Evolutionary conservation across 306 rosid genomes (phyloP).

Genomic region (Prunus mongolica): DNA sequence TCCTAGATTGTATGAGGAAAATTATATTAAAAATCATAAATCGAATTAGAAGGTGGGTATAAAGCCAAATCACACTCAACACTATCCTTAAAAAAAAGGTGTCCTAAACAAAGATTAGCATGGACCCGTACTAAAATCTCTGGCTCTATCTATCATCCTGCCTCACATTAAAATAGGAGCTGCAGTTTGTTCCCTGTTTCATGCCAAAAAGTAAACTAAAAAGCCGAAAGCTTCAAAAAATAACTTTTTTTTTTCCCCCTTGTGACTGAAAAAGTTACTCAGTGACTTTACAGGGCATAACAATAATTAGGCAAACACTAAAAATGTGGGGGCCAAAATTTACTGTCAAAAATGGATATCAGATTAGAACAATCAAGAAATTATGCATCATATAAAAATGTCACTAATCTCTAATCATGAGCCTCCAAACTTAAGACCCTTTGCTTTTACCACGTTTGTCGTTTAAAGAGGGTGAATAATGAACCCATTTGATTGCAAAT

Average conservation of each 20-base stretch:
- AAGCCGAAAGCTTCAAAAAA: slow-evolving; percentile 21
- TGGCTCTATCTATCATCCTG: not conserved
- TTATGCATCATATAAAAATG: not conserved
- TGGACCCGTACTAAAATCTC: not conserved
- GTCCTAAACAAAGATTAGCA: no score
- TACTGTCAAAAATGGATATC: not conserved
- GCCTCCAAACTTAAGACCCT: slow-evolving; percentile 33
- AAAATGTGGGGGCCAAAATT: slow-evolving; percentile 12
- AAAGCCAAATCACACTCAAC: no score
- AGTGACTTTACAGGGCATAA: not conserved
- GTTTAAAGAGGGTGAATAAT: slow-evolving; percentile 36
- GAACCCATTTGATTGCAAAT: not conserved
- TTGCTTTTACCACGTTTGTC: slow-evolving; percentile 56
- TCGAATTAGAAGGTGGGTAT: no score
- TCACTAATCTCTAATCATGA: slow-evolving; percentile 34
- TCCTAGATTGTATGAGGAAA: no score
- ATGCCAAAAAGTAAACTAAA: no score
- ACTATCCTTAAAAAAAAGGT: no score
- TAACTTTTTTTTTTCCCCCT: not conserved
- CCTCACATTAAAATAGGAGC: not conserved
- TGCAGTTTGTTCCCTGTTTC: no score
- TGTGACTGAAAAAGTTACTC: not conserved
- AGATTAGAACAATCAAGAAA: not conserved
- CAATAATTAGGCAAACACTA: not conserved
- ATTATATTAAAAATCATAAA: no score